Evolutionary conservation across 2,329 filamentous ascomycete species (phyloP), one percentile per base, ranked within the genome.

Genomic region (Cordyceps pruinosa): DNA sequence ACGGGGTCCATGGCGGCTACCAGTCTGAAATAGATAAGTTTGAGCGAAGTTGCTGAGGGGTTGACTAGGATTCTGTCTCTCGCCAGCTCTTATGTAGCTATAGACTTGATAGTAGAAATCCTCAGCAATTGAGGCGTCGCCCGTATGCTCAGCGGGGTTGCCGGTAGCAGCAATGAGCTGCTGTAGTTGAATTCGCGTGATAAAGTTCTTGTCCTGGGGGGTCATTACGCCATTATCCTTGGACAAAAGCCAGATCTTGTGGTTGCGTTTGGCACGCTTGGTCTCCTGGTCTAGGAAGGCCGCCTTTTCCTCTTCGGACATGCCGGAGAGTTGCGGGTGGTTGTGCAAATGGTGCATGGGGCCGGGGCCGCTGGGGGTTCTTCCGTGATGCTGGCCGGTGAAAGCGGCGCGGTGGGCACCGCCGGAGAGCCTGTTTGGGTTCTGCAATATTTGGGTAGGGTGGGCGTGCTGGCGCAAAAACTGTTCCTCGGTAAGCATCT

Each of bases 101-200:
- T 96, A 93, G 23, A 99, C 94, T 69, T 99, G 94, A 67, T 97
- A 99, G 73, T 99, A 99, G 69, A 99, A 99, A 70, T 99, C 94
- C 66, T 99, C 94, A 1, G 86, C 82, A 37, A 97, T 79, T 7
- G 89, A 85, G 35, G 90, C 84, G 68, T 97, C 92, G 0, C 85
- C 84, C 46, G 87, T 88, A 46, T 86, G 82, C 61, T 96, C 91
- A 54, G 87, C 87, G 4, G 91, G 82, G 66, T 91, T 94, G 10
- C 93, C 93, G 25, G 91, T 96, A 9, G 94, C 92, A 12, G 93
- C 86, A 55, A 99, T 90, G 35, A 99, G 82, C 70, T 99, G 94
- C 74, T 99, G 94, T 53, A 99, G 80, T 70, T 99, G 94, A 62
- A 99, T 99, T 19, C 94, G 86, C 5, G 94, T 97, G 63, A 99